Evolutionary conservation across 2,329 filamentous ascomycete genomes (phyloP).

Genomic region (Colletotrichum truncatum): DNA sequence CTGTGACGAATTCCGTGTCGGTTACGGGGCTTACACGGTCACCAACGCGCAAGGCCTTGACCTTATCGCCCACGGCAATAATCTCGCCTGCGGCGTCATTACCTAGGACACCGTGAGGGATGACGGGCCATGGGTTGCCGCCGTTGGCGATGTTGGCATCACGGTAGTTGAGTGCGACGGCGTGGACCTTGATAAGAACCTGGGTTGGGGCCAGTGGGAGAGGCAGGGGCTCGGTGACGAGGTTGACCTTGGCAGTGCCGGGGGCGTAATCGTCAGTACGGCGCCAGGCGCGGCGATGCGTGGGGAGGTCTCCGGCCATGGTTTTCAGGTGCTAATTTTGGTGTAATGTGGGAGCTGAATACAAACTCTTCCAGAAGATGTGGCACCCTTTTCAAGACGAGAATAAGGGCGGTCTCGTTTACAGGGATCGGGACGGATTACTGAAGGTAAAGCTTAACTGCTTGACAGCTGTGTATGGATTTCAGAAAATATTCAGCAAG

Average conservation of each 20-base stretch:
- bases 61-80: slow-evolving; percentile 45
- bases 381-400: too few species aligned
- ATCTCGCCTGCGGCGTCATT: slow-evolving; percentile 54
- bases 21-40: slow-evolving; percentile 48
- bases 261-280: slow-evolving; percentile 41
- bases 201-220: slow-evolving; percentile 40
- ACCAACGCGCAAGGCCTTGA: slow-evolving; percentile 41
- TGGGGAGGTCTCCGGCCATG: not conserved
- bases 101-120: slow-evolving; percentile 40
- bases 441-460: too few species aligned
- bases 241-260: slow-evolving; percentile 42
- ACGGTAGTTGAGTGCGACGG: slow-evolving; percentile 45
- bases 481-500: too few species aligned
- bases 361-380: too few species aligned
- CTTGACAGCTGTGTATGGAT: too few species aligned
- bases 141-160: slow-evolving; percentile 48
- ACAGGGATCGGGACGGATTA: too few species aligned
- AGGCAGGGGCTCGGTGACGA: slow-evolving; percentile 43
- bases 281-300: slow-evolving; percentile 35
- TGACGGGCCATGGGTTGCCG: slow-evolving; percentile 51
- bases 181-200: slow-evolving; percentile 42
- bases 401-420: too few species aligned
- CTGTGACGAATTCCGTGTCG: slow-evolving; percentile 50
- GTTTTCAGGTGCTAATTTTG: too few species aligned
- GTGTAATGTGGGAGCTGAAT: too few species aligned